phyloP scores from a whole-genome alignment of 2,329 filamentous ascomycete species.

The Trichoderma citrinoviride region DNA sequence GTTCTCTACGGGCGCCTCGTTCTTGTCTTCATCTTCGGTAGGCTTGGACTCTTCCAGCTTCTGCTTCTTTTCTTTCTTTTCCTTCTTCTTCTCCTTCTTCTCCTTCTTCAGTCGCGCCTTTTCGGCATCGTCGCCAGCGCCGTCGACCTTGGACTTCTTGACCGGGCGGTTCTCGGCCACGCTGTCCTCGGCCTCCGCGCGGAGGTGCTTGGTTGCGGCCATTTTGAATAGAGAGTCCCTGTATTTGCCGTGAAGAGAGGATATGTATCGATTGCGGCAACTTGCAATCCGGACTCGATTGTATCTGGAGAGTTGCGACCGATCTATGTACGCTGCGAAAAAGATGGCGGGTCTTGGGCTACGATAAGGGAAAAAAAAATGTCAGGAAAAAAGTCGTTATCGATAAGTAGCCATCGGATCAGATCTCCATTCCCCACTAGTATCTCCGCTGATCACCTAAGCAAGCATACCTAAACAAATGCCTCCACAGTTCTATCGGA shows the following conservation, averaged over 20 bases:
- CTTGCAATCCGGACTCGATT: not conserved
- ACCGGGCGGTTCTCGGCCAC: conserved; percentile 33
- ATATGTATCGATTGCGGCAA: not conserved
- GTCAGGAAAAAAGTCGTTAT: conserved; percentile 10
- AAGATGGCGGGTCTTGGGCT: conserved; percentile 10
- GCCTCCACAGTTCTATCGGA: too few relatives aligned
- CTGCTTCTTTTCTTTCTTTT: conserved; percentile 41
- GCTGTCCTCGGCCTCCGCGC: conserved; percentile 37
- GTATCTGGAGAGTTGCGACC: not conserved
- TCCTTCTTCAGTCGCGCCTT: conserved; percentile 41
- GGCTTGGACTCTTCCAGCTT: conserved; percentile 34
- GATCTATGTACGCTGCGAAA: not conserved
- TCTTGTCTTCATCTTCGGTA: conserved; percentile 25
- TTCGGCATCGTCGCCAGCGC: conserved; percentile 31
- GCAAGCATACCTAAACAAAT: too few relatives aligned
- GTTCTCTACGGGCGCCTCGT: conserved; percentile 25
- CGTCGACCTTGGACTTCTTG: conserved; percentile 42
- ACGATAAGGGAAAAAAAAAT: conserved; percentile 10
- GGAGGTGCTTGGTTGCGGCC: conserved; percentile 42
- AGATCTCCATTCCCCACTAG: not conserved
- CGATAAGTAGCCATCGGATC: not conserved
- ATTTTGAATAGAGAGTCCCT: conserved; percentile 26
- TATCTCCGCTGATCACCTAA: not conserved
- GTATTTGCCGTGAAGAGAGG: not conserved
- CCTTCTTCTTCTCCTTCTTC: conserved; percentile 41